Conservation (phyloP, 2,329 filamentous ascomycete genomes). For the Penicillium polonicum region DNA sequence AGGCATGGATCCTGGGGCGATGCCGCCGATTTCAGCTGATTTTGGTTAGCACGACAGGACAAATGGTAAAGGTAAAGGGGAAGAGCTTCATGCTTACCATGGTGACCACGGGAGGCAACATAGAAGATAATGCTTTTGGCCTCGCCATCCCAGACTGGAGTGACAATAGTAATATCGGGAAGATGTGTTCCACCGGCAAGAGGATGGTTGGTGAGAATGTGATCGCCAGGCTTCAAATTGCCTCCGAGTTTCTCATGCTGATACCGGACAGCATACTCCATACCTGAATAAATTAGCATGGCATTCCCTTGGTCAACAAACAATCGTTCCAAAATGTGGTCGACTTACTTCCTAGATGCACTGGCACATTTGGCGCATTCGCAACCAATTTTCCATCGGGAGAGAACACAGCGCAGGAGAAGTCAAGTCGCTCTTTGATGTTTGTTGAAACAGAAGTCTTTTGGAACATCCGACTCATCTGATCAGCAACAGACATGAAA, state of each 20-base stretch:
- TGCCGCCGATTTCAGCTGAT: slow-evolving; percentile 76
- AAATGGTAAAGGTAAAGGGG: background rate
- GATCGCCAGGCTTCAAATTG: slow-evolving; percentile 73
- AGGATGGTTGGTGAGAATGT: slow-evolving; percentile 80
- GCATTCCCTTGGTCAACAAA: background rate
- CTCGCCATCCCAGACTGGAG: background rate
- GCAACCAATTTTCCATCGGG: slow-evolving; percentile 70
- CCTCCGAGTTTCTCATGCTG: slow-evolving; percentile 79
- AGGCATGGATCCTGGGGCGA: slow-evolving; percentile 81
- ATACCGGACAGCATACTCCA: slow-evolving; percentile 61
- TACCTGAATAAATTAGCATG: background rate
- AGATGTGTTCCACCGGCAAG: slow-evolving; percentile 82
- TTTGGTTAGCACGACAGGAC: background rate
- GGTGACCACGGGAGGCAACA: slow-evolving; percentile 75
- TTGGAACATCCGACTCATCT: slow-evolving; percentile 58
- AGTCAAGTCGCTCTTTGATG: slow-evolving; percentile 83
- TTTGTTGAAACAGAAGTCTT: slow-evolving; percentile 61
- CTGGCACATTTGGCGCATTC: slow-evolving; percentile 71
- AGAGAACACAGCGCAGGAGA: slow-evolving; percentile 79
- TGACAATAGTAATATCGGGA: slow-evolving; percentile 66
- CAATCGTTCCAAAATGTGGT: slow-evolving; percentile 62
- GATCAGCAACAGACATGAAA: slow-evolving; percentile 60
- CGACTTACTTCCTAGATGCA: slow-evolving; percentile 66
- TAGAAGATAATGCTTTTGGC: slow-evolving; percentile 54
- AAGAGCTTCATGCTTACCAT: slow-evolving; percentile 35